These are phyloP conservation scores for Neurospora africana DNA, from an alignment of 495 filamentous ascomycete species.

Conservation along the genomic window DNA sequence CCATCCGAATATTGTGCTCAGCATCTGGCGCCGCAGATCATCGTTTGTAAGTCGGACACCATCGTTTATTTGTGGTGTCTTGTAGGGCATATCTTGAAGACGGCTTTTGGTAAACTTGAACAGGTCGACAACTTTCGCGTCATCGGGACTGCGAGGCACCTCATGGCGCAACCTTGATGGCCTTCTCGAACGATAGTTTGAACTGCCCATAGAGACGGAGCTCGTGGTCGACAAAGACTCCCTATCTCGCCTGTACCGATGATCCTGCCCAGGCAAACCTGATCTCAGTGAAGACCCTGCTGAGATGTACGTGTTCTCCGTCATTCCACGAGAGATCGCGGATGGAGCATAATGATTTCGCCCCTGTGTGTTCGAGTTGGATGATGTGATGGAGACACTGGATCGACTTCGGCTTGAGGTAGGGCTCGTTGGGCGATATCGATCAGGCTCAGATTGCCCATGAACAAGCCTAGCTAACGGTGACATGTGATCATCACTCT, in stretches of 20 bases:
- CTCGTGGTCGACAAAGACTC: constrained; percentile 49
- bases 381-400: constrained; percentile 47
- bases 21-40: constrained; percentile 81
- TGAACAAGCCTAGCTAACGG: constrained; percentile 55
- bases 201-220: constrained; percentile 51
- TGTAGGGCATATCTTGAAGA: constrained; percentile 70
- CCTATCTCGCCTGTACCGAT: constrained; percentile 30
- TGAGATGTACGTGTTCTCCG: constrained; percentile 53
- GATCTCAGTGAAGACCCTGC: constrained; percentile 45
- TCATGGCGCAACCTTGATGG: constrained; percentile 75
- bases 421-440: constrained; percentile 51
- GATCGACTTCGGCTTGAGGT: constrained; percentile 55
- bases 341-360: constrained; percentile 31
- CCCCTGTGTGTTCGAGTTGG: constrained; percentile 31
- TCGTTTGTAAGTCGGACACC: constrained; percentile 63
- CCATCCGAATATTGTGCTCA: constrained; percentile 93
- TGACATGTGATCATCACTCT: constrained; percentile 56
- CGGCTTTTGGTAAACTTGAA: constrained; percentile 60
- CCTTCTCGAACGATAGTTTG: constrained; percentile 50
- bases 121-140: constrained; percentile 49
- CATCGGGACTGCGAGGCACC: constrained; percentile 55
- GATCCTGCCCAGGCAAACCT: constrained; percentile 18
- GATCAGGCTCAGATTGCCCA: constrained; percentile 37
- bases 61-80: constrained; percentile 51
- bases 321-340: constrained; percentile 37